Evolutionary conservation across 2,329 filamentous ascomycete species (phyloP).

Genomic region (Aspergillus sp.): DNA sequence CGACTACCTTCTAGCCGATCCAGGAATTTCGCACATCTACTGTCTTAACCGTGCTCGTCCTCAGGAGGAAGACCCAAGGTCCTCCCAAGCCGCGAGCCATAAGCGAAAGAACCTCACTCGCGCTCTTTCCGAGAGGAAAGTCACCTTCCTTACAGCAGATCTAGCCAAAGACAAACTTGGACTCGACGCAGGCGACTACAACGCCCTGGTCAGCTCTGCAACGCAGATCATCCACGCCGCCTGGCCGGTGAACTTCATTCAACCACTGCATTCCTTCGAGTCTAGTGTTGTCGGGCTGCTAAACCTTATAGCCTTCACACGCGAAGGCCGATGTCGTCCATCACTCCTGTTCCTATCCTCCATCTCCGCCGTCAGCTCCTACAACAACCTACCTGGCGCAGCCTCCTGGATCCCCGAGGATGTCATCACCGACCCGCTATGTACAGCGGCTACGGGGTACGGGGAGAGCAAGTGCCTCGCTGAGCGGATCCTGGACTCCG

Average conservation of each 20-base stretch:
- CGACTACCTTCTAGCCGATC: too few relatives aligned
- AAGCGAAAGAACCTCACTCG: too few relatives aligned
- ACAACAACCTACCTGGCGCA: background rate
- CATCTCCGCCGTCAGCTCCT: background rate
- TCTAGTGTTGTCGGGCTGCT: background rate
- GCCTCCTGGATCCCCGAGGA: background rate
- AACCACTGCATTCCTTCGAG: background rate
- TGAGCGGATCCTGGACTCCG: background rate
- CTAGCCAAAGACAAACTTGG: background rate
- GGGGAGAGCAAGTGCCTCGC: background rate
- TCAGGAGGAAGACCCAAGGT: too few relatives aligned
- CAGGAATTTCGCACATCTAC: too few relatives aligned
- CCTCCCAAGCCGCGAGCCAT: too few relatives aligned
- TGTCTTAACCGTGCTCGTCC: too few relatives aligned
- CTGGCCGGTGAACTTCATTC: background rate
- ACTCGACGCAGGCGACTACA: background rate
- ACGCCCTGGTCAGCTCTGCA: background rate
- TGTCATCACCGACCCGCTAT: background rate
- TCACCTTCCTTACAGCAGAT: background rate
- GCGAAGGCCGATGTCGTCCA: background rate
- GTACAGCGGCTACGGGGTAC: background rate
- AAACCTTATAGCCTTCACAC: background rate
- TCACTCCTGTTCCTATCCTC: background rate
- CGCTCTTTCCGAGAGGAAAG: too few relatives aligned
- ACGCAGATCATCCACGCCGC: background rate